These are phyloP conservation scores for Phlebiopsis gigantea DNA, from an alignment of 768 basidiomycete species.

Conservation along the genomic window DNA sequence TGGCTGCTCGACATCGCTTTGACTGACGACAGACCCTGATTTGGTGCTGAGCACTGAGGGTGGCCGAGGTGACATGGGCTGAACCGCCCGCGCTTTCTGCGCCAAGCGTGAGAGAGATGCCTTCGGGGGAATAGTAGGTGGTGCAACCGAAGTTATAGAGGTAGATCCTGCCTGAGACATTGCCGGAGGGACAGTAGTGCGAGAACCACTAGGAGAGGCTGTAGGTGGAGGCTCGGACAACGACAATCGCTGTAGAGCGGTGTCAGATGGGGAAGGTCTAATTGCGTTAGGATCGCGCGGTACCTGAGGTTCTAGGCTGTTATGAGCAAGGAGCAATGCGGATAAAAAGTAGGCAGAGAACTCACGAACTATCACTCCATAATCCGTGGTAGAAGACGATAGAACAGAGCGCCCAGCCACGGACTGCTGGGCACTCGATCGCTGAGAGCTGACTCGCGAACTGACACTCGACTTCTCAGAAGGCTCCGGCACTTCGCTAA, in stretches of 20 bases:
- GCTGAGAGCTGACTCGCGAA: background rate
- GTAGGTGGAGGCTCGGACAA: slow-evolving; percentile 52
- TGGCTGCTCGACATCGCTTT: background rate
- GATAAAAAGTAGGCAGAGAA: slow-evolving; percentile 1
- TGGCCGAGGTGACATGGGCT: background rate
- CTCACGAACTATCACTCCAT: slow-evolving; percentile 59
- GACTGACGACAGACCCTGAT: background rate
- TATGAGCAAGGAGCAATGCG: background rate
- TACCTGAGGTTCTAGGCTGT: slow-evolving; percentile 10
- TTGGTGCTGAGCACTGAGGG: background rate
- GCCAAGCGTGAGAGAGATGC: slow-evolving; percentile 5
- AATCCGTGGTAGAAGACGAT: slow-evolving; percentile 48
- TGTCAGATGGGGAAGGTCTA: slow-evolving; percentile 60
- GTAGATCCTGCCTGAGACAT: slow-evolving; percentile 44
- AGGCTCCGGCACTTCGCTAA: slow-evolving; percentile 61
- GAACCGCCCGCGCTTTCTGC: slow-evolving; percentile 1
- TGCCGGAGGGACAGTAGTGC: slow-evolving; percentile 24
- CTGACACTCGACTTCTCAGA: slow-evolving; percentile 31
- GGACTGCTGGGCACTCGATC: background rate
- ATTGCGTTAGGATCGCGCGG: slow-evolving; percentile 51
- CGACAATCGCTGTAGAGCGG: slow-evolving; percentile 59
- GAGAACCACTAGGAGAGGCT: slow-evolving; percentile 44
- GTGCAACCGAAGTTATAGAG: slow-evolving; percentile 38
- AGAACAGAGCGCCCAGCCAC: background rate
- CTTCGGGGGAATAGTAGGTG: slow-evolving; percentile 9